phyloP scores from a whole-genome alignment of 2,329 filamentous ascomycete species.

The Sclerotinia trifoliorum region DNA sequence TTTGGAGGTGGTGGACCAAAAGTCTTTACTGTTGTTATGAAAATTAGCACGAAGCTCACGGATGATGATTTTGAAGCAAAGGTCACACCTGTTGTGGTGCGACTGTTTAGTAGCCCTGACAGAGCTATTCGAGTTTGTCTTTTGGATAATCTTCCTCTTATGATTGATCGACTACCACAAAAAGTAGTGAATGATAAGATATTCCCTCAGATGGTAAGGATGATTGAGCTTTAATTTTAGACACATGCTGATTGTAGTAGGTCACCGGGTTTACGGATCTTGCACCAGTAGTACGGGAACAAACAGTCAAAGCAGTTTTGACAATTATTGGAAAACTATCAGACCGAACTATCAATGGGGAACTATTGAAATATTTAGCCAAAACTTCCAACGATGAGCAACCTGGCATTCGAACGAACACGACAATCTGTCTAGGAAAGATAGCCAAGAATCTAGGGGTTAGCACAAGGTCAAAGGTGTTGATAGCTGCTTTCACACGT shows the following conservation, averaged over 20 bases:
- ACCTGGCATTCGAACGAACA: conserved; percentile 95
- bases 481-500: conserved; percentile 87
- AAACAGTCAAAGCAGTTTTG: conserved; percentile 92
- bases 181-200: conserved; percentile 95
- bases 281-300: conserved; percentile 87
- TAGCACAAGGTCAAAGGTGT: conserved; percentile 79
- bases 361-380: conserved; percentile 83
- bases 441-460: conserved; percentile 85
- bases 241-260: conserved; percentile 44
- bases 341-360: conserved; percentile 89
- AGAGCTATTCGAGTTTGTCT: conserved; percentile 88
- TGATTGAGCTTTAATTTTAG: background rate
- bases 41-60: conserved; percentile 82
- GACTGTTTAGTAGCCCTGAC: conserved; percentile 87
- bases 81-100: conserved; percentile 81
- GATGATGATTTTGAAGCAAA: conserved; percentile 85
- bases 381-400: conserved; percentile 98
- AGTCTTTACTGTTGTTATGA: conserved; percentile 83
- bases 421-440: conserved; percentile 94
- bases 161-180: conserved; percentile 87
- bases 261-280: conserved; percentile 92
- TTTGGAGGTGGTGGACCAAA: conserved; percentile 95
- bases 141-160: conserved; percentile 80
- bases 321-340: conserved; percentile 85
- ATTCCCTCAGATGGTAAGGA: conserved; percentile 80